These are phyloP conservation scores for Lophiotrema nucula DNA, from an alignment of 495 filamentous ascomycete genomes.

Conservation along the genomic window DNA sequence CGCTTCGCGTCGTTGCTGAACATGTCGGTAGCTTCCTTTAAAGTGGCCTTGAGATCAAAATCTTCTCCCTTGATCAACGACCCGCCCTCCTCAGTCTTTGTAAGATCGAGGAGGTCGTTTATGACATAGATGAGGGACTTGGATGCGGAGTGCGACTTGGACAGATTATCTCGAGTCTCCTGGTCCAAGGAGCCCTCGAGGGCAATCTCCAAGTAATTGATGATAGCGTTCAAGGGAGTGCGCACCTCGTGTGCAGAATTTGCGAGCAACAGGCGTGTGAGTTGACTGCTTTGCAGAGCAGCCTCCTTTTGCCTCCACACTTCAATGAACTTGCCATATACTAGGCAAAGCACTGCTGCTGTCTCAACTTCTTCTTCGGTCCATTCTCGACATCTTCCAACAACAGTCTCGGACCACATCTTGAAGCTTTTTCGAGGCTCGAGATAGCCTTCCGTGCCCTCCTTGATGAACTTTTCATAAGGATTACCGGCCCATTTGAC, in stretches of 20 bases:
- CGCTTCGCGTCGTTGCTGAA: conserved; percentile 73
- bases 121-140: conserved; percentile 95
- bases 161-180: conserved; percentile 84
- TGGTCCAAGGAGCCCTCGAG: conserved; percentile 77
- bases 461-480: conserved; percentile 71
- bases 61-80: conserved; percentile 77
- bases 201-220: conserved; percentile 94
- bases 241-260: conserved; percentile 96
- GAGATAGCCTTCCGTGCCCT: conserved; percentile 67
- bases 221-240: conserved; percentile 91
- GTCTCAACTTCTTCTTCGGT: conserved; percentile 78
- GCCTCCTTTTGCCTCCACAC: conserved; percentile 94
- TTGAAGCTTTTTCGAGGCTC: conserved; percentile 78
- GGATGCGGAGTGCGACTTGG: conserved; percentile 89
- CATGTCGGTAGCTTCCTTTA: conserved; percentile 72
- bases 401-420: conserved; percentile 72
- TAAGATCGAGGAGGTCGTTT: conserved; percentile 90
- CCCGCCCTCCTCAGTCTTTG: conserved; percentile 82
- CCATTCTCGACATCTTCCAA: conserved; percentile 74
- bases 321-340: conserved; percentile 89
- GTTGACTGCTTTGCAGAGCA: conserved; percentile 73
- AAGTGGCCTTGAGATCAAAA: conserved; percentile 69
- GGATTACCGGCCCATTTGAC: conserved; percentile 95
- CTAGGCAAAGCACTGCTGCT: conserved; percentile 81
- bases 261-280: conserved; percentile 77